Evolutionary conservation across 2,329 filamentous ascomycete species (phyloP), one percentile per base, ranked within the genome.

Genomic region (Bretziella fagacearum): DNA sequence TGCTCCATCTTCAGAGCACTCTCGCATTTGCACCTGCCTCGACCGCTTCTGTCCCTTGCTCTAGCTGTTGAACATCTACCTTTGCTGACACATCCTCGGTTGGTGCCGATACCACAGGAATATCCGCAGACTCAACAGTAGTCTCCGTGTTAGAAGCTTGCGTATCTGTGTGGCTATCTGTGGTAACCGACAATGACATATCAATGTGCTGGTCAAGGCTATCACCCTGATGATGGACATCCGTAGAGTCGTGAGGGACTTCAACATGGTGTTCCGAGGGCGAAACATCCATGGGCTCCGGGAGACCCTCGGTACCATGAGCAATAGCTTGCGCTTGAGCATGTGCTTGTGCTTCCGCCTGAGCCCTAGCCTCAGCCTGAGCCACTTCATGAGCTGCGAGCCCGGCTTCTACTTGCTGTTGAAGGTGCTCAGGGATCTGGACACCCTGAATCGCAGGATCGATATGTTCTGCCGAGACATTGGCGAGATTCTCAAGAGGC

Each of bases 341-440:
- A 6, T 43, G 25, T n/a, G 40, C 23, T 8, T 43, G 10, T 1
- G 23, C 40, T n/a, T 32, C 11, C 6, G 29, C 29, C 4, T 33
- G 30, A 2, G 30, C 30, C 13, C 18, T 13, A 13, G 30, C 30
- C 18, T 33, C 13, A 33, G 30, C 30, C 10, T 33, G 13, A 11
- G 30, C 30, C 11, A n/a, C 30, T n/a, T 13, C 30, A 33, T 43
- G 40, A 27, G 25, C 15, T 13, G 25, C 40, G 13, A 27, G 15
- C 13, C 25, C 22, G 5, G 25, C 40, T 13, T 43, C 40, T 8
- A 43, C 22, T 15, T 44, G 22, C 6, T 36, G 33, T 11, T 46
- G 48, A n/a, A 50, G 23, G 30, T 32, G 37, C 15, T 32, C 48
- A 8, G 48, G 32, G 8, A 50, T 47, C 22, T 48, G 46, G 7